These are phyloP conservation scores for Phytophthora pisi DNA, from an alignment of 352 stramenopile species.

Conservation along the genomic window DNA sequence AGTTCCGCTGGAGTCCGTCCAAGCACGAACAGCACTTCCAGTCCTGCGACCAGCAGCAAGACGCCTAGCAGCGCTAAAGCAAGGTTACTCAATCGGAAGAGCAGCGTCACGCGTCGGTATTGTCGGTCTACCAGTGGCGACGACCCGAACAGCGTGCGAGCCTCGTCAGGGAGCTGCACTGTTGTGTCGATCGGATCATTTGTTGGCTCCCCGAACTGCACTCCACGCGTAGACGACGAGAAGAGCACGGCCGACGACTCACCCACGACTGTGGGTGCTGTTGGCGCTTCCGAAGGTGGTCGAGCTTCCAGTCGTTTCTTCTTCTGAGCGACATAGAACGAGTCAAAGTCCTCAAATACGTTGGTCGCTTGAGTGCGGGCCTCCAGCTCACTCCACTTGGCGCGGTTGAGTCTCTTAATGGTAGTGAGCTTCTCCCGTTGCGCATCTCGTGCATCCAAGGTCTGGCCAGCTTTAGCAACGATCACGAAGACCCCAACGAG, in stretches of 20 bases:
- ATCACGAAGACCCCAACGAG: slow-evolving; percentile 49
- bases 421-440: slow-evolving; percentile 58
- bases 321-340: slow-evolving; percentile 44
- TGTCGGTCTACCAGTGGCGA: slow-evolving; percentile 37
- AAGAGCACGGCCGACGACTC: slow-evolving; percentile 21
- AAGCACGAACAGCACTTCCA: slow-evolving; percentile 60
- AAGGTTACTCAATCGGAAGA: slow-evolving; percentile 45
- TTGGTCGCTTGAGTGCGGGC: slow-evolving; percentile 37
- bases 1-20: slow-evolving; percentile 59
- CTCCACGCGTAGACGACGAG: slow-evolving; percentile 10
- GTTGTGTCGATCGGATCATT: slow-evolving; percentile 19
- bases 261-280: slow-evolving; percentile 10
- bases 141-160: slow-evolving; percentile 53
- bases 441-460: slow-evolving; percentile 40
- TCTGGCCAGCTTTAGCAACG: slow-evolving; percentile 36
- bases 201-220: not conserved
- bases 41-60: slow-evolving; percentile 50
- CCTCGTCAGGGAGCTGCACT: slow-evolving; percentile 47
- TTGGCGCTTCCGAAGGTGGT: slow-evolving; percentile 22
- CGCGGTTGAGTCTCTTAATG: slow-evolving; percentile 62
- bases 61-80: slow-evolving; percentile 44
- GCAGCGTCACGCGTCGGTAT: slow-evolving; percentile 37
- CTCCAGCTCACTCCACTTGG: slow-evolving; percentile 69
- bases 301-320: slow-evolving; percentile 36
- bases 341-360: slow-evolving; percentile 58